Evolutionary conservation across 78 protist species (phyloP), one percentile per base, ranked within the genome.

Genomic region (Goniomonas avonlea): DNA sequence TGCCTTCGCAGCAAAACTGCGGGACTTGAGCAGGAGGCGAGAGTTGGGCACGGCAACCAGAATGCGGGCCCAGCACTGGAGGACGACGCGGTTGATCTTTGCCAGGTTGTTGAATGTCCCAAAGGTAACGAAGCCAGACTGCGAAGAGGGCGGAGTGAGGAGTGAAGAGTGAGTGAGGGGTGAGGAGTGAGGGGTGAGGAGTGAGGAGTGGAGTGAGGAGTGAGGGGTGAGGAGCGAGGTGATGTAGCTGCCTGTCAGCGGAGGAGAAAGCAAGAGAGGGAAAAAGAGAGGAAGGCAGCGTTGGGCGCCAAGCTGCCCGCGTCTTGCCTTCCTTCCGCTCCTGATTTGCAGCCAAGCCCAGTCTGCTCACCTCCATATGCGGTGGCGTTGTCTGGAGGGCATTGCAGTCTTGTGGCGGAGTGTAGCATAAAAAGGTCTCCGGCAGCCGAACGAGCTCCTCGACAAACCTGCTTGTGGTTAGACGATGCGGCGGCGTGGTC

Each of bases 71-170:
- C 88, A 84, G 40, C 39, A 35, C 39, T 35, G 35, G 27, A 81
- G 50, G 38, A 82, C 77, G 23, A 18, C 20, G n/a, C 61, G 82
- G 25, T 66, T 80, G 59, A 80, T 80, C 60, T 79, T 89, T 21
- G 88, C 77, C 70, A 89, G 27, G 39, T 83, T 82, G 80, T 89
- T 89, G 86, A 83, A 89, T 41, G 83, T 74, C 29, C 92, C 92
- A 58, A 89, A 85, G 25, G 89, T 85, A 9, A 85, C 76, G 56
- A 77, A 88, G 5, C 75, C 85, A 17, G 53, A 45, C 53, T n/a
- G n/a, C n/a, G n/a, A n/a, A 45, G 53, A 45, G 53, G 53, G 53
- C 13, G 9, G 9, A 45, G 53, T 45, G 53, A 45, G 53, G 53
- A 45, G 25, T 17, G 53, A 45, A 13, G 53, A 13, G 9, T 45